These are phyloP conservation scores for Aspergillus brasiliensis DNA, from an alignment of 2,329 filamentous ascomycete genomes.

Conservation along the genomic window DNA sequence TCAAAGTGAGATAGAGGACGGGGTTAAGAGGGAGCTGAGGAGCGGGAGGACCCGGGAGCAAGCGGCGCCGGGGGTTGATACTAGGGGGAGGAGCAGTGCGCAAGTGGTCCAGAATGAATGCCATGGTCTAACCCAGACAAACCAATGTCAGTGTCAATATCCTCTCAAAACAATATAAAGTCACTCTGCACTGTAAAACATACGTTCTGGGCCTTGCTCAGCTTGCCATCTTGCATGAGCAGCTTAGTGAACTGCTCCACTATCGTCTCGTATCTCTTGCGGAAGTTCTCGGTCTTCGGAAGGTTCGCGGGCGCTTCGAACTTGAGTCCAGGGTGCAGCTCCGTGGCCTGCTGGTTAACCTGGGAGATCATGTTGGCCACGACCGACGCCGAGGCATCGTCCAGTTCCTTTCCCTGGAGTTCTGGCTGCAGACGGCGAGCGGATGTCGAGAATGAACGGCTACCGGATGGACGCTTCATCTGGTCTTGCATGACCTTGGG, in stretches of 20 bases:
- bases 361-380: conserved; percentile 42
- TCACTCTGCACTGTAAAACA: conserved; percentile 4
- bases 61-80: conserved; percentile 64
- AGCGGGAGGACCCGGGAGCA: conserved; percentile 71
- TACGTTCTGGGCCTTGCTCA: conserved; percentile 86
- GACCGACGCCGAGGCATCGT: conserved; percentile 35
- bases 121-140: conserved; percentile 69
- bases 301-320: conserved; percentile 73
- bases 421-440: conserved; percentile 43
- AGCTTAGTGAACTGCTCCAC: conserved; percentile 86
- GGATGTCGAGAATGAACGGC: conserved; percentile 61
- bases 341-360: conserved; percentile 35
- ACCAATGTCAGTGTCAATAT: neutral
- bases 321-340: conserved; percentile 65
- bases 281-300: conserved; percentile 65
- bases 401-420: conserved; percentile 12
- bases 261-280: conserved; percentile 82
- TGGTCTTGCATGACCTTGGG: conserved; percentile 68
- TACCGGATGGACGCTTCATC: conserved; percentile 49
- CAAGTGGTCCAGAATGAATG: conserved; percentile 76
- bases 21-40: conserved; percentile 85
- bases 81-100: conserved; percentile 81
- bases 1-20: conserved; percentile 82
- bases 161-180: neutral
- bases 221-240: conserved; percentile 88